Conservation (phyloP, 192 early-diverging fungal genomes). For the Coemansia sp. region DNA sequence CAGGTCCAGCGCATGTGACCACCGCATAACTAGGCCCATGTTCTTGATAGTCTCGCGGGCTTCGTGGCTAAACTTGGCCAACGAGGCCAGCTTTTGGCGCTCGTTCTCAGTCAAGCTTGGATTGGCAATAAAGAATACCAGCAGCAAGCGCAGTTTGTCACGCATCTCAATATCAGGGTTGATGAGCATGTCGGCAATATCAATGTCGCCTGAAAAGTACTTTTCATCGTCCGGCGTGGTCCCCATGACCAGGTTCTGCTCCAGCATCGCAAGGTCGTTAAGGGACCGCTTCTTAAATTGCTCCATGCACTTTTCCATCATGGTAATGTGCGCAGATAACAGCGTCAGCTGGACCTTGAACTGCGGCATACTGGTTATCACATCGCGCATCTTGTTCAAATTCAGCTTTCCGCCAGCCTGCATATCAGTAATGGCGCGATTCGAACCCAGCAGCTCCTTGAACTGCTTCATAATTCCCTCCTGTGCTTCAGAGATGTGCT, state of each 20-base stretch:
- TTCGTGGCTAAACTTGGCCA: conserved; percentile 50
- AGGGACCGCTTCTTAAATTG: conserved; percentile 49
- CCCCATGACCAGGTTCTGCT: conserved; percentile 59
- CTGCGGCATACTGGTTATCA: conserved; percentile 51
- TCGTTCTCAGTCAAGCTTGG: conserved; percentile 46
- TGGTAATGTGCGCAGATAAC: conserved; percentile 55
- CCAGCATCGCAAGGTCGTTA: conserved; percentile 49
- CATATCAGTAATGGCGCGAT: conserved; percentile 43
- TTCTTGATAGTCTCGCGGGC: conserved; percentile 48
- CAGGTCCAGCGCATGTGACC: conserved; percentile 52
- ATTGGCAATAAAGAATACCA: conserved; percentile 48
- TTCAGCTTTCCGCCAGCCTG: conserved; percentile 40
- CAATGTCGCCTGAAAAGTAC: conserved; percentile 46
- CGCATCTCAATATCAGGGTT: conserved; percentile 48
- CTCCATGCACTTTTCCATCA: conserved; percentile 57
- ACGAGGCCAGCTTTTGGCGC: conserved; percentile 44
- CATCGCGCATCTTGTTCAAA: conserved; percentile 47
- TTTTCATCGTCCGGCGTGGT: conserved; percentile 52
- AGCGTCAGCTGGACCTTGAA: conserved; percentile 51
- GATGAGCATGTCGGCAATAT: conserved; percentile 48
- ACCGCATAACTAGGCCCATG: conserved; percentile 53
- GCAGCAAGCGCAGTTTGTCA: conserved; percentile 46
- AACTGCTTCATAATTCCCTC: conserved; percentile 48
- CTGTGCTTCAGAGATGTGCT: conserved; percentile 58
- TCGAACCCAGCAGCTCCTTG: conserved; percentile 46